A percentile compares a stretch with the other conserved stretches of the same genome.
phyloP scores from a whole-genome alignment of 371 early-diverging fungal genomes.

The Phascolomyces articulosus region DNA sequence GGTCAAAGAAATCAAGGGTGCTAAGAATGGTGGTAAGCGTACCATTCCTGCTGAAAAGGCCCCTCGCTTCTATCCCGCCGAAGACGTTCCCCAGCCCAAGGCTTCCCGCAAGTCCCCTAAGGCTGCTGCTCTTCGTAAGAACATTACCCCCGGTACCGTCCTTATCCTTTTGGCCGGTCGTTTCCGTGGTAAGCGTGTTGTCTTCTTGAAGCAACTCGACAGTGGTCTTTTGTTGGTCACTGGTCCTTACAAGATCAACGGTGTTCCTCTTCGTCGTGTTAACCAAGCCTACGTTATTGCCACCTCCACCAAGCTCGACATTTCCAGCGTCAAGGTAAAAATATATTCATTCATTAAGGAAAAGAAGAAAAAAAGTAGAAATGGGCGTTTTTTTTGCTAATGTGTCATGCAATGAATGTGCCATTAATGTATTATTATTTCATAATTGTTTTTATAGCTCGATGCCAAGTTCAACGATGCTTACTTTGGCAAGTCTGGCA shows the following conservation, averaged over 20 bases:
- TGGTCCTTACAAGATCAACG: conserved; percentile 98
- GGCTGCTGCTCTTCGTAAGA: conserved; percentile 76
- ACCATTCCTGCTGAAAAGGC: conserved; percentile 75
- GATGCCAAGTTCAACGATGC: conserved; percentile 89
- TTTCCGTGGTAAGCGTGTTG: conserved; percentile 98
- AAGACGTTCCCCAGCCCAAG: conserved; percentile 82
- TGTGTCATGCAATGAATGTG: no score
- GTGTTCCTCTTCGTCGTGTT: conserved; percentile 97
- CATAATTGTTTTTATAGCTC: conserved; percentile 30
- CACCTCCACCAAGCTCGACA: conserved; percentile 96
- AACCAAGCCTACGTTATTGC: conserved; percentile 98
- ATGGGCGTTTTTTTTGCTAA: no score
- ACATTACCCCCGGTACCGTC: conserved; percentile 97
- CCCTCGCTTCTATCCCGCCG: conserved; percentile 86
- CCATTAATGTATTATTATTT: not conserved
- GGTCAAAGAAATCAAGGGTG: conserved; percentile 77
- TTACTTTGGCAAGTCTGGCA: conserved; percentile 85
- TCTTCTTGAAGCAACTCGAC: conserved; percentile 96
- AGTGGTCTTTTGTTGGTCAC: conserved; percentile 96
- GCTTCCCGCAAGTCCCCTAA: conserved; percentile 80
- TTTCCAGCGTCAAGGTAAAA: conserved; percentile 73
- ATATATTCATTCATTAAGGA: not conserved
- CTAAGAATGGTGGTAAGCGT: conserved; percentile 85
- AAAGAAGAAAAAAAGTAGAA: no score
- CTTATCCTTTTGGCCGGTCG: conserved; percentile 96